A percentile compares a stretch with the other conserved stretches of the same genome.
Evolutionary conservation across 169 alveolate genomes (phyloP).

Genomic region (Amoebophrya sp.): DNA sequence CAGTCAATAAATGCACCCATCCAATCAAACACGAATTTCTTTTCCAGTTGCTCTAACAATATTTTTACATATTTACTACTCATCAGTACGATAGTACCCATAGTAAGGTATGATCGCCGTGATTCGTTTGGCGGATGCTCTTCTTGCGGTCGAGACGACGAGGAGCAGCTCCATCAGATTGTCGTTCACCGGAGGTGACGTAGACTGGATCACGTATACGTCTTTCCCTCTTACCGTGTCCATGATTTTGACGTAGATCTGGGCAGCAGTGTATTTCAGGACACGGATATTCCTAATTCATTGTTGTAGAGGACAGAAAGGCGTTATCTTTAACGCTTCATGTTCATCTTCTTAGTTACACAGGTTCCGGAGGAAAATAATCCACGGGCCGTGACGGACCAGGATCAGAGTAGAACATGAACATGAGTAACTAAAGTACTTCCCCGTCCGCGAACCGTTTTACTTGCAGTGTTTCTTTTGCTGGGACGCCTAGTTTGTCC

Average conservation of each 20-base stretch:
- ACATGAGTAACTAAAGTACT: too few species aligned
- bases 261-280: not conserved
- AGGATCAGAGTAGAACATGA: too few species aligned
- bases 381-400: too few species aligned
- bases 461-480: not conserved
- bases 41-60: too few species aligned
- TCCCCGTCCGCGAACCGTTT: not conserved
- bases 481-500: not conserved
- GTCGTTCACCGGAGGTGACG: constrained; percentile 94
- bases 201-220: constrained; percentile 84
- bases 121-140: constrained; percentile 84
- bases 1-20: too few species aligned
- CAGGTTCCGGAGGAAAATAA: too few species aligned
- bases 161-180: constrained; percentile 85
- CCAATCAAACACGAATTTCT: too few species aligned
- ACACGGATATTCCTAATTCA: not conserved
- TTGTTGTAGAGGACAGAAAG: too few species aligned
- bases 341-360: too few species aligned
- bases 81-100: constrained; percentile 83
- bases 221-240: constrained; percentile 85
- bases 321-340: too few species aligned
- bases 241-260: constrained; percentile 59
- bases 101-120: constrained; percentile 94
- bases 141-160: constrained; percentile 84
- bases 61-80: too few species aligned